Conservation (phyloP, 1,284 basidiomycete species). For the Meira nashicola region DNA sequence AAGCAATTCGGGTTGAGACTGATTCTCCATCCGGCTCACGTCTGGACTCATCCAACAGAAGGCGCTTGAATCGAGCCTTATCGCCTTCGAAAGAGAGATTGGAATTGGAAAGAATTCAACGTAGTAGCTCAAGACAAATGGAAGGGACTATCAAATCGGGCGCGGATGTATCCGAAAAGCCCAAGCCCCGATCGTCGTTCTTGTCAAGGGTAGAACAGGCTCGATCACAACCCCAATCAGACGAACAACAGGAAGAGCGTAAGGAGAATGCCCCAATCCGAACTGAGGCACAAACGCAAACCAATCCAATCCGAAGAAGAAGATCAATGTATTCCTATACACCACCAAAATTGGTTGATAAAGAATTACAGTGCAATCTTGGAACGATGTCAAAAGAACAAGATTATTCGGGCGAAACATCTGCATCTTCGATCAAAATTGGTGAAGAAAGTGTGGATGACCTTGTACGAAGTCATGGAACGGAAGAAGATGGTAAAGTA, state of each 20-base stretch:
- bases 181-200: neutral
- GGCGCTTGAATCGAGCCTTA: too few species aligned
- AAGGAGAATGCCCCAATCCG: too few species aligned
- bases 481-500: slow-evolving; percentile 9
- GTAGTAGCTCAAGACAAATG: too few species aligned
- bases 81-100: too few species aligned
- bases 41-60: too few species aligned
- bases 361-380: neutral
- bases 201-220: neutral
- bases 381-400: neutral
- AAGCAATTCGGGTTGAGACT: too few species aligned
- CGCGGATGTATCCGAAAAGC: too few species aligned
- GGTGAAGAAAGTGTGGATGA: neutral
- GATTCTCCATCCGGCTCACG: too few species aligned
- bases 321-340: neutral
- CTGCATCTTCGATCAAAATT: neutral
- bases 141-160: too few species aligned
- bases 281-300: neutral
- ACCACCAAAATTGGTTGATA: neutral
- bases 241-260: too few species aligned
- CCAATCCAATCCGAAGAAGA: neutral
- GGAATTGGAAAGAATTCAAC: too few species aligned
- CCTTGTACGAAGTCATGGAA: neutral
- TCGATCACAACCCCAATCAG: neutral
- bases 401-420: too few species aligned